These are phyloP conservation scores for Kodamaea suecica DNA, from an alignment of 1,139 yeast genomes.

Conservation along the genomic window DNA sequence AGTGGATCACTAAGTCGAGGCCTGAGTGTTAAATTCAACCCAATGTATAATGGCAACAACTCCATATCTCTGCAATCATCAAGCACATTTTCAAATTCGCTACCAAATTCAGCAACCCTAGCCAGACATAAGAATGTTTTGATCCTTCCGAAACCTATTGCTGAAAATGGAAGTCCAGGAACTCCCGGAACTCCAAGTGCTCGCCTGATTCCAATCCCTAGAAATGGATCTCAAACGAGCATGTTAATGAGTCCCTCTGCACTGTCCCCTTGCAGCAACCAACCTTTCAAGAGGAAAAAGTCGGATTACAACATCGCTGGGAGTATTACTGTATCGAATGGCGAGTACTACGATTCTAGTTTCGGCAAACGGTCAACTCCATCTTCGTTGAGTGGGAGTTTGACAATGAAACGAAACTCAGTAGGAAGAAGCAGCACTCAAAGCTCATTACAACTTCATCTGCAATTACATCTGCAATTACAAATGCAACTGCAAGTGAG, in stretches of 20 bases:
- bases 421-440: conserved; percentile 1
- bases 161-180: not conserved
- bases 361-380: conserved; percentile 15
- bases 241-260: conserved; percentile 8
- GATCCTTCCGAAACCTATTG: conserved; percentile 41
- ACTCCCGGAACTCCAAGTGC: conserved; percentile 10
- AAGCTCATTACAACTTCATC: conserved; percentile 7
- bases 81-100: conserved; percentile 10
- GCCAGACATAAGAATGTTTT: conserved; percentile 38
- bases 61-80: conserved; percentile 9
- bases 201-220: conserved; percentile 2
- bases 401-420: not conserved
- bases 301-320: conserved; percentile 30
- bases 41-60: conserved; percentile 12
- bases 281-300: conserved; percentile 43
- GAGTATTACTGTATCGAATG: conserved; percentile 5
- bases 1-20: conserved; percentile 1
- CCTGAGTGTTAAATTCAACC: conserved; percentile 12
- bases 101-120: conserved; percentile 7
- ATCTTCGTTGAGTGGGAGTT: conserved; percentile 11
- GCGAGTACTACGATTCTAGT: conserved; percentile 15
- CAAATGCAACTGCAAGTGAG: conserved; percentile 7
- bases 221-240: conserved; percentile 1
- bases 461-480: conserved; percentile 9
- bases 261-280: conserved; percentile 14